Base-by-base conservation (phyloP, 257 asterid species). In the Solanum peruvianum region DNA sequence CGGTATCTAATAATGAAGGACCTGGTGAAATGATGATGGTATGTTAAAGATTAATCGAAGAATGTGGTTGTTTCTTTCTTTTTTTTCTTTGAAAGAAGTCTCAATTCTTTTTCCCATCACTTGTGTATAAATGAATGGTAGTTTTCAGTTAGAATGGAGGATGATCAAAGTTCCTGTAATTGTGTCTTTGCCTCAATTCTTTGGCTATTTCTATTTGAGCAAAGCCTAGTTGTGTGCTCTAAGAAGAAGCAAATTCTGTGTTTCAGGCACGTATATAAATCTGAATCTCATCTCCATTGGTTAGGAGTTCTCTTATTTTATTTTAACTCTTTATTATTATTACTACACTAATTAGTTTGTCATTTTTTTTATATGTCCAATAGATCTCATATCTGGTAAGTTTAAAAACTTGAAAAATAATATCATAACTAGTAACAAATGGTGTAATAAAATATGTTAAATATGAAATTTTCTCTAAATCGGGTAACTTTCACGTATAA, bases 1-100 rank as follows among this genome's bases (percentile, higher is more conserved):
- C 91, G 99, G 89, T 97, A 95, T 85, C 96, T 97, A 20, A 91
- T 97, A 84, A 44, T 92, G 91, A 97, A 95, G 91, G 99, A 97
- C 76, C 92, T 94, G 87, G 88, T 93, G 75, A 94, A 92, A 95
- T 94, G 91, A 93, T 69, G 76, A 20, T 39, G 13, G 58, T 56
- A 6, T 87, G 81, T 18, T 87, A 77, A 87, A 37, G 88, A 87
- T 80, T 86, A 47, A 45, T 81, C 4, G 12, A 47, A 47, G 29
- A 16, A 84, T 72, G 60, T 73, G 41, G 60, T 21, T 86, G 23
- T 72, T 37, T 62, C 37, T 6, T 23, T 21, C 21, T 47, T 39
- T 47, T 80, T 5, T 80, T 9, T 71, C 56, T 62, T 66, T 84
- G 80, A 69, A 27, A 66, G 76, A 62, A 12, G 80, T 64, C 41